These are phyloP conservation scores for Auricularia auricula-judae DNA, from an alignment of 768 basidiomycete species.

Conservation along the genomic window DNA sequence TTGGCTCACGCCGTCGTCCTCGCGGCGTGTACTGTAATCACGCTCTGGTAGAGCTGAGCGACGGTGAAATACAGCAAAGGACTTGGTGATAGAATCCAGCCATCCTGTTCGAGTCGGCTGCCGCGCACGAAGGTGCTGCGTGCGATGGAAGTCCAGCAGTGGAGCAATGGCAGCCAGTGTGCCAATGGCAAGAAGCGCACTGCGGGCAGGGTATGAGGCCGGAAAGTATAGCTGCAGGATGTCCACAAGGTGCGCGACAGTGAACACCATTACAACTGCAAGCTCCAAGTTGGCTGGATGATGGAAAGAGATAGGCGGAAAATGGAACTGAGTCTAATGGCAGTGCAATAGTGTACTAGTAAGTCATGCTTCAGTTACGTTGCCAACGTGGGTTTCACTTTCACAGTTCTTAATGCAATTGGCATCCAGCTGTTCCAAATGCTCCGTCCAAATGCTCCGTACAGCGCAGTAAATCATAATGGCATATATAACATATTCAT, in stretches of 20 bases:
- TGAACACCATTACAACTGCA: neutral
- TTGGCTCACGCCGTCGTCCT: neutral
- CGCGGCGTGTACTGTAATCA: neutral
- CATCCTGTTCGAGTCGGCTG: neutral
- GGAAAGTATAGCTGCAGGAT: neutral
- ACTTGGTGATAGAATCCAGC: neutral
- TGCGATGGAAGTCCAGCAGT: neutral
- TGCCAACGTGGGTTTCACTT: too few species aligned
- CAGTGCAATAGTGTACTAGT: too few species aligned
- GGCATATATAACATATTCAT: too few species aligned
- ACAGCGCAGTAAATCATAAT: too few species aligned
- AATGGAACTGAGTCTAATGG: too few species aligned
- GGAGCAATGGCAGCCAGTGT: neutral
- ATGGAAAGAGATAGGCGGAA: too few species aligned
- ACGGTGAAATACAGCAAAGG: neutral
- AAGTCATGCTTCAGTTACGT: too few species aligned
- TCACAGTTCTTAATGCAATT: too few species aligned
- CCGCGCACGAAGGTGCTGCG: neutral
- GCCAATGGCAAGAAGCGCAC: neutral
- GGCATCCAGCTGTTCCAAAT: too few species aligned
- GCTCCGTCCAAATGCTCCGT: too few species aligned
- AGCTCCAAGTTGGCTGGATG: too few species aligned
- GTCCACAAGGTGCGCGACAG: neutral
- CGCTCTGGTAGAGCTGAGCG: neutral
- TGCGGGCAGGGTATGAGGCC: neutral